These are phyloP conservation scores for Pseudogymnoascus sp. DNA, from an alignment of 2,329 filamentous ascomycete genomes.

Conservation along the genomic window DNA sequence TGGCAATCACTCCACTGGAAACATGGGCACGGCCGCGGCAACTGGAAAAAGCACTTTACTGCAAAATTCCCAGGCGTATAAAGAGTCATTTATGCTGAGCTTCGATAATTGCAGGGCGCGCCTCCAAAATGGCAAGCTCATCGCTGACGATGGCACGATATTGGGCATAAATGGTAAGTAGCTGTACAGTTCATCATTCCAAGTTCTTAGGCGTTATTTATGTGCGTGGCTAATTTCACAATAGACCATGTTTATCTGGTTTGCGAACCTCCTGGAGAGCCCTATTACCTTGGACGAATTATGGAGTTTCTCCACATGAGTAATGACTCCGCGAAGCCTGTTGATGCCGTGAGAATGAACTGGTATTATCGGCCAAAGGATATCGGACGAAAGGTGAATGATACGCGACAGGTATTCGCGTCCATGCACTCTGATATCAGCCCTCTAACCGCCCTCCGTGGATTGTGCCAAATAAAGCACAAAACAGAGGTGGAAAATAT, in stretches of 20 bases:
- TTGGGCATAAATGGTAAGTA: slow-evolving; percentile 76
- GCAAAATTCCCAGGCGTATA: slow-evolving; percentile 1
- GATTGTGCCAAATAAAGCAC: slow-evolving; percentile 87
- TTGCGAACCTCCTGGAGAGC: slow-evolving; percentile 93
- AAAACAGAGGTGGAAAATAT: slow-evolving; percentile 75
- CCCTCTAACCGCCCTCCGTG: slow-evolving; percentile 82
- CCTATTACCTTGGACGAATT: slow-evolving; percentile 93
- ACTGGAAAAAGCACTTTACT: not conserved
- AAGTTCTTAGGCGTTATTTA: slow-evolving; percentile 11
- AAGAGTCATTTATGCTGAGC: slow-evolving; percentile 78
- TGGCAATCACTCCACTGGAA: slow-evolving; percentile 13
- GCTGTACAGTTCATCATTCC: slow-evolving; percentile 3
- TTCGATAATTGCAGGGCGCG: slow-evolving; percentile 65
- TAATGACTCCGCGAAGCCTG: slow-evolving; percentile 60
- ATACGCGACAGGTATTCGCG: slow-evolving; percentile 84
- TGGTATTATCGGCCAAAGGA: slow-evolving; percentile 98
- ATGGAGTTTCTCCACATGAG: slow-evolving; percentile 93
- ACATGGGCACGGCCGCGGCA: not conserved
- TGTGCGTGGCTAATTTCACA: slow-evolving; percentile 15
- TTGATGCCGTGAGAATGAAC: slow-evolving; percentile 87
- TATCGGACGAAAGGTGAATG: slow-evolving; percentile 83
- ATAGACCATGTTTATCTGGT: slow-evolving; percentile 87
- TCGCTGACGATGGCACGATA: slow-evolving; percentile 83
- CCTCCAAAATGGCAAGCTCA: slow-evolving; percentile 67
- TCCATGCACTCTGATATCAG: slow-evolving; percentile 98